Base-by-base conservation (phyloP, 345 rosid genomes). In the Murraya paniculata region DNA sequence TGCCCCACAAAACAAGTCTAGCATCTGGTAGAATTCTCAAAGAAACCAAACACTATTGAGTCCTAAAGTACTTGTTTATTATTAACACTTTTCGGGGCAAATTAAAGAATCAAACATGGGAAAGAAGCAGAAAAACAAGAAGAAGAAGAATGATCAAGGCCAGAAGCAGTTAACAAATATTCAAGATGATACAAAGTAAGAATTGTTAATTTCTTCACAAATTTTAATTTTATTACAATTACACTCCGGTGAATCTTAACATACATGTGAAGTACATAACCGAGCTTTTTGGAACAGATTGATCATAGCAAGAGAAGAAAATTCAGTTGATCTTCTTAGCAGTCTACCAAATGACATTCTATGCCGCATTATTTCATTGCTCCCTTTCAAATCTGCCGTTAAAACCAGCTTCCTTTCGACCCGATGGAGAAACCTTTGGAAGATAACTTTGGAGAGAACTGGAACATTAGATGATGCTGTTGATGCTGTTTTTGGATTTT, bases 321-420 rank as follows among this genome's bases (percentile, higher is more conserved):
- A 45, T 30, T 33, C 16, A 21, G 60, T 5, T 21, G 71, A 75
- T 64, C 38, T 45, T 30, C 30, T 75, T 2, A 30, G 45, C 45
- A 0, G 13, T 62, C 55, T 75, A 13, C 71, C 78, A 0, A 41
- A 75, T 38, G 71, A 75, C 27, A 64, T 75, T 30, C 70, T 75
- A 48, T 30, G n/a, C 19, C 14, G 27, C 24, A 64, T 75, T 38
- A 75, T 64, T 64, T 75, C 78, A 7, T 64, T 64, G 25, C 78
- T 75, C 21, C 61, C 71, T 64, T 75, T 48, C 38, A 50, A 64
- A 64, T 48, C 78, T 48, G 78, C 61, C 7, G 71, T 64, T 4
- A 45, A 75, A 64, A 75, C 71, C 11, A 64, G 45, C 65, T 11
- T 64, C 31, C 71, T 75, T 64, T 65, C 35, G 4, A 48, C 28